Evolutionary conservation across 2,329 filamentous ascomycete species (phyloP).

Genomic region (Talaromyces marneffei): DNA sequence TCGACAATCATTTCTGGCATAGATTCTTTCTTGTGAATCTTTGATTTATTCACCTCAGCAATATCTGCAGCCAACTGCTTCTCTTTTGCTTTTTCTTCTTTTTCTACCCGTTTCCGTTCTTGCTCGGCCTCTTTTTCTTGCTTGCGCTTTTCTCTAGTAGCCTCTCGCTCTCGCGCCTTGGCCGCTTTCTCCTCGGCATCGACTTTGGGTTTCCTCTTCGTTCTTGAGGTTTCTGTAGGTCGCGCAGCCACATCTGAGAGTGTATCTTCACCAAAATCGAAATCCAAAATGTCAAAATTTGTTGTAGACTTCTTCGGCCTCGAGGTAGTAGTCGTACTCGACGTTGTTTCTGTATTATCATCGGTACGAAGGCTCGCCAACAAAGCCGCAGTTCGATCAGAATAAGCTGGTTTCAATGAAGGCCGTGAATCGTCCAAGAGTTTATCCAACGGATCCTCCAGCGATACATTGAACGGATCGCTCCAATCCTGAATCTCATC

Average conservation of each 20-base stretch:
- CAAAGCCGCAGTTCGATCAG: conserved; percentile 37
- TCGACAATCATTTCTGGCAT: conserved; percentile 73
- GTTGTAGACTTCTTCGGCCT: background rate
- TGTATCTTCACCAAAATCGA: conserved; percentile 27
- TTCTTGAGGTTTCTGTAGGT: conserved; percentile 15
- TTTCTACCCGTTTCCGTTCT: conserved; percentile 38
- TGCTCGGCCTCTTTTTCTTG: conserved; percentile 42
- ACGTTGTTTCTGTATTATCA: conserved; percentile 10
- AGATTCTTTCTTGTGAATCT: conserved; percentile 66
- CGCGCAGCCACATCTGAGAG: conserved; percentile 41
- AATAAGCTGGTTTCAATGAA: conserved; percentile 25
- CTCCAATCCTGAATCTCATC: conserved; percentile 34
- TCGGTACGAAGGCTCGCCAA: conserved; percentile 29
- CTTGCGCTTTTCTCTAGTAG: conserved; percentile 43
- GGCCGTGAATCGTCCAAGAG: conserved; percentile 19
- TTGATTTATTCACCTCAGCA: conserved; percentile 66
- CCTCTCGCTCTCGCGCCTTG: conserved; percentile 51
- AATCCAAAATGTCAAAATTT: background rate
- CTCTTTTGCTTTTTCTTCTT: conserved; percentile 55
- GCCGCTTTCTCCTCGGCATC: conserved; percentile 39
- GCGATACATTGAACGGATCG: conserved; percentile 24
- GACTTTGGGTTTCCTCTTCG: conserved; percentile 41
- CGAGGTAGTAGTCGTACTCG: background rate
- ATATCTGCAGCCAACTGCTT: conserved; percentile 62
- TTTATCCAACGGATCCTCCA: conserved; percentile 21